phyloP scores from a whole-genome alignment of 306 rosid genomes.

The Acacia acuminata region DNA sequence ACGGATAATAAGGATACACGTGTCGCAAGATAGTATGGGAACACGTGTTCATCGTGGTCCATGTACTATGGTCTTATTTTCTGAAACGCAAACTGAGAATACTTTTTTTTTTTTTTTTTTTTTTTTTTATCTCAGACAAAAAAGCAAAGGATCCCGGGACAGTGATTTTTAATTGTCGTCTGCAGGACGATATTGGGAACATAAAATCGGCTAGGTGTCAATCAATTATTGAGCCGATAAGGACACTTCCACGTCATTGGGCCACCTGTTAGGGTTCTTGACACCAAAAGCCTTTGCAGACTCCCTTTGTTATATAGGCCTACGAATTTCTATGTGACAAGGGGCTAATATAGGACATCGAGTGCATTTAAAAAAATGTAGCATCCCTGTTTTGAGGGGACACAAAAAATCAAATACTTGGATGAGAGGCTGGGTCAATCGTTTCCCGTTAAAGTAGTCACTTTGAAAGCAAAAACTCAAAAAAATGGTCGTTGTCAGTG shows the following conservation, averaged over 20 bases:
- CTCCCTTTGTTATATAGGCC: too few relatives aligned
- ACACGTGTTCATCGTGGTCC: background rate
- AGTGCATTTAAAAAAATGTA: too few relatives aligned
- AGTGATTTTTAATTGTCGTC: too few relatives aligned
- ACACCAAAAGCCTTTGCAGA: too few relatives aligned
- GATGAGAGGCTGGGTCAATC: constrained; percentile 43
- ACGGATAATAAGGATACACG: background rate
- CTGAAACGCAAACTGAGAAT: background rate
- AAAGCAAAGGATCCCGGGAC: background rate
- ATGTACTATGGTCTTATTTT: background rate
- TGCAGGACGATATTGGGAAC: too few relatives aligned
- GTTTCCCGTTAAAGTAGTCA: constrained; percentile 61
- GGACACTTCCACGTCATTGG: too few relatives aligned
- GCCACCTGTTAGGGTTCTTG: too few relatives aligned
- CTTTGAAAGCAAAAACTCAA: background rate
- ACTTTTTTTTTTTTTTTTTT: background rate
- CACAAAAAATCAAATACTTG: background rate
- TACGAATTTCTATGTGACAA: too few relatives aligned
- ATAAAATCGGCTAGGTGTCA: too few relatives aligned
- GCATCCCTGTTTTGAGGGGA: background rate
- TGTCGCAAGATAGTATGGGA: background rate
- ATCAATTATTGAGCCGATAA: too few relatives aligned
- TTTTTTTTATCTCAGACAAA: background rate
- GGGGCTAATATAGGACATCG: too few relatives aligned
- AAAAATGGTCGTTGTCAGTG: constrained; percentile 62